These are phyloP conservation scores for Garcia nutans DNA, from an alignment of 345 rosid genomes.

Conservation along the genomic window DNA sequence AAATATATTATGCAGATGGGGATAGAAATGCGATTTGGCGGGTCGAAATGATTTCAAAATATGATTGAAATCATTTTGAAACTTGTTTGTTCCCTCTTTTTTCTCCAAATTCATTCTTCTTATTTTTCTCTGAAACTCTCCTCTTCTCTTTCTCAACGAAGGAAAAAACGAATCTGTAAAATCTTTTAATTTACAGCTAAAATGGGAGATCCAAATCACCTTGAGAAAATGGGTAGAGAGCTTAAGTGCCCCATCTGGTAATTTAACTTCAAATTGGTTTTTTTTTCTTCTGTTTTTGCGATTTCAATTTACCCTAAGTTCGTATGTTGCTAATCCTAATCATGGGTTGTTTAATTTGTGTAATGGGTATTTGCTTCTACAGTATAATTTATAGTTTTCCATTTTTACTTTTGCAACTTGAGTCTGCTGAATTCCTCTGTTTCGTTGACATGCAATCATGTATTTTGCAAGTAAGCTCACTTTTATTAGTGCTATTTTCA, in stretches of 20 bases:
- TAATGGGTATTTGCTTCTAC: background rate
- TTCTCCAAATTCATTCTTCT: no score
- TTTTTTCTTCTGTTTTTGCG: background rate
- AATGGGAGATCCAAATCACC: conserved; percentile 66
- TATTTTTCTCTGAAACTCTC: background rate
- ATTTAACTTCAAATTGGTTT: background rate
- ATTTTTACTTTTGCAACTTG: conserved; percentile 50
- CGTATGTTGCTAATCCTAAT: background rate
- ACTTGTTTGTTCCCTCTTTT: background rate
- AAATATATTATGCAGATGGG: no score
- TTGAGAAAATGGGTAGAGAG: conserved; percentile 93
- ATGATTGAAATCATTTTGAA: background rate
- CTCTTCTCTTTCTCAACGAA: background rate
- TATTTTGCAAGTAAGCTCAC: conserved; percentile 78
- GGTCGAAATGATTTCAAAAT: conserved; percentile 1
- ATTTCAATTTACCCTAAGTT: background rate
- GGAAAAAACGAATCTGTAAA: background rate
- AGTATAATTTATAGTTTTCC: background rate
- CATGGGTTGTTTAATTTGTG: background rate
- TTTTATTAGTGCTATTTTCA: background rate
- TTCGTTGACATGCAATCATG: conserved; percentile 78
- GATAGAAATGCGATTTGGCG: conserved; percentile 7
- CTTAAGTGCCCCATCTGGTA: conserved; percentile 97
- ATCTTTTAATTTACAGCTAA: background rate
- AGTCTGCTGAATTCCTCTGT: conserved; percentile 65